phyloP scores from a whole-genome alignment of 2,329 filamentous ascomycete species.

The Aspergillus sergii region DNA sequence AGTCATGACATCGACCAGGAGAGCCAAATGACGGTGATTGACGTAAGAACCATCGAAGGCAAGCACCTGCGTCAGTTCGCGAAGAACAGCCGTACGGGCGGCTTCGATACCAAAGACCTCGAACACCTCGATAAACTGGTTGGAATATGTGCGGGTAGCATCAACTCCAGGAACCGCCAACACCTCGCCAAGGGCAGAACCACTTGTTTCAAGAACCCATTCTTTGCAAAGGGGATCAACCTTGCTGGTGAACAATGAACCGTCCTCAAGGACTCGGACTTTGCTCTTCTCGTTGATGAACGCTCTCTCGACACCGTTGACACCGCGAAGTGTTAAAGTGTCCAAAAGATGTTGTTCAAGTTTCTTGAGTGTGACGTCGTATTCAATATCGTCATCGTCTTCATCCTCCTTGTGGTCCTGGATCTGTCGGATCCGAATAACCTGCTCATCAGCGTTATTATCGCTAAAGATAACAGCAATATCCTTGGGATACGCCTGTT shows the following conservation, averaged over 20 bases:
- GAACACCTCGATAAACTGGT: constrained; percentile 93
- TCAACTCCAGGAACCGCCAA: constrained; percentile 88
- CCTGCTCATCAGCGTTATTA: constrained; percentile 93
- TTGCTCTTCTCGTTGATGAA: constrained; percentile 84
- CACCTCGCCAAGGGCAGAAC: constrained; percentile 82
- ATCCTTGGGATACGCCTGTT: constrained; percentile 81
- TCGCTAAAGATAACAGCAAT: constrained; percentile 95
- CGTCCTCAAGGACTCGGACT: constrained; percentile 68
- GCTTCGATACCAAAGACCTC: constrained; percentile 97
- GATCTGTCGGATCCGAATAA: constrained; percentile 88
- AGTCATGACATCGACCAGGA: constrained; percentile 97
- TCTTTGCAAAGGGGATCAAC: constrained; percentile 77
- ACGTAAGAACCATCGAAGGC: constrained; percentile 99
- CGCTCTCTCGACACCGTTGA: constrained; percentile 82
- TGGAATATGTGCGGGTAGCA: constrained; percentile 81
- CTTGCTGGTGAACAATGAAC: constrained; percentile 73
- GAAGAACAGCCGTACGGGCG: constrained; percentile 80
- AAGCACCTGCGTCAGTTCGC: constrained; percentile 87
- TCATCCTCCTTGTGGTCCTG: constrained; percentile 70
- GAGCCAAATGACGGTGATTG: constrained; percentile 94
- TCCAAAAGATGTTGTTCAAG: constrained; percentile 90
- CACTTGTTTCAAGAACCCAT: constrained; percentile 94
- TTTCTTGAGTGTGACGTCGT: constrained; percentile 90
- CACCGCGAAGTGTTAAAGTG: constrained; percentile 86
- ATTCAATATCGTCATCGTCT: constrained; percentile 73